phyloP scores from a whole-genome alignment of 495 filamentous ascomycete genomes.

The Lasiosphaeria ovina region DNA sequence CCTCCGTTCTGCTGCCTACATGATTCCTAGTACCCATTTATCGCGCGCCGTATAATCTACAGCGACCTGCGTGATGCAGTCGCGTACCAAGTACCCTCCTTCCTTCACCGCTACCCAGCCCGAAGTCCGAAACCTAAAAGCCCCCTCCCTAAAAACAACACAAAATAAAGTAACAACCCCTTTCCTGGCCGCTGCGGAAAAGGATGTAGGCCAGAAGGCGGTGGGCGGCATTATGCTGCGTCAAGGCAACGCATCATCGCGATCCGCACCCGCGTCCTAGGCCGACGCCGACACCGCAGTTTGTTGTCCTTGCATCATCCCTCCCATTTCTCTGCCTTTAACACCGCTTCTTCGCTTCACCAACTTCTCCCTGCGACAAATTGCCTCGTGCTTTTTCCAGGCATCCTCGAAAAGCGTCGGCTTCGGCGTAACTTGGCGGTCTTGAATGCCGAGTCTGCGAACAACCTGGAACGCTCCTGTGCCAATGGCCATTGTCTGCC shows the following conservation, averaged over 20 bases:
- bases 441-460: conserved; percentile 64
- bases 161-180: too few species aligned
- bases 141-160: too few species aligned
- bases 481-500: conserved; percentile 84
- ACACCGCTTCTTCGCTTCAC: conserved; percentile 19
- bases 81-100: too few species aligned
- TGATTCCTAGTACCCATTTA: too few species aligned
- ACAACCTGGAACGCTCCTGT: conserved; percentile 92
- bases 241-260: neutral
- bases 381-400: conserved; percentile 51
- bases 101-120: too few species aligned
- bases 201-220: too few species aligned
- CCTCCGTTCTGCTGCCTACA: too few species aligned
- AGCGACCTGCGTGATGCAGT: too few species aligned
- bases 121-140: too few species aligned
- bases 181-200: too few species aligned
- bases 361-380: conserved; percentile 32
- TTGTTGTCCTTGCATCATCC: neutral
- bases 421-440: conserved; percentile 60
- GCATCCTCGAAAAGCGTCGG: conserved; percentile 75
- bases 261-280: neutral
- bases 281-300: conserved; percentile 1
- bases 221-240: neutral
- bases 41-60: too few species aligned
- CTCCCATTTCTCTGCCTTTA: conserved; percentile 7